Evolutionary conservation across 345 rosid genomes (phyloP).

Genomic region (Aethionema arabicum): DNA sequence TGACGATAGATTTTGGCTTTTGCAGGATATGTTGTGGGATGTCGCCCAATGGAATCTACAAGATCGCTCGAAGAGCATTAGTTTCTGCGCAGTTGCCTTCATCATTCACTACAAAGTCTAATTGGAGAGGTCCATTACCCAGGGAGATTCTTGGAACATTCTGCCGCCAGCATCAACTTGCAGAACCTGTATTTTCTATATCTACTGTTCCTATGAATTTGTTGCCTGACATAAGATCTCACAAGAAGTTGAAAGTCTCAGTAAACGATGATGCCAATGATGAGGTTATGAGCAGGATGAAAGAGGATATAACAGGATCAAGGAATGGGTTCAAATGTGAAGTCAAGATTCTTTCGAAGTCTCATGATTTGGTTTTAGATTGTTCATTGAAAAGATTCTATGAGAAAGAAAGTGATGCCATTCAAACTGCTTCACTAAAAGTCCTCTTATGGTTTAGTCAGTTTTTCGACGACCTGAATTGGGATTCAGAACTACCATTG

Average conservation of each 20-base stretch:
- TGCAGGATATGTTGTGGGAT: constrained; percentile 64
- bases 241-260: constrained; percentile 50
- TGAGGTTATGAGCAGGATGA: constrained; percentile 13
- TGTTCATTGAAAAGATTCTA: constrained; percentile 56
- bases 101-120: constrained; percentile 61
- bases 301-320: constrained; percentile 39
- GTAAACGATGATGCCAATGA: constrained; percentile 34
- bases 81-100: constrained; percentile 68
- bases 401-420: constrained; percentile 72
- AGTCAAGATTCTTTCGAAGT: constrained; percentile 65
- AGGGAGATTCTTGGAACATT: constrained; percentile 70
- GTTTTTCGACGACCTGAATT: constrained; percentile 48
- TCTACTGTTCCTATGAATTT: constrained; percentile 41
- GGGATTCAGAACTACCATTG: constrained; percentile 44
- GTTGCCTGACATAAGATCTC: constrained; percentile 47
- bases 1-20: constrained; percentile 25
- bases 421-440: constrained; percentile 71
- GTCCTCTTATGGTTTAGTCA: constrained; percentile 71
- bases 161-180: constrained; percentile 79
- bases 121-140: constrained; percentile 87
- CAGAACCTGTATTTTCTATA: constrained; percentile 66
- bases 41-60: constrained; percentile 80
- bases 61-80: constrained; percentile 71
- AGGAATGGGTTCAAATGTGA: constrained; percentile 52
- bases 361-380: constrained; percentile 58